These are phyloP conservation scores for Pilaira anomala DNA, from an alignment of 192 early-diverging fungal genomes.

Conservation along the genomic window DNA sequence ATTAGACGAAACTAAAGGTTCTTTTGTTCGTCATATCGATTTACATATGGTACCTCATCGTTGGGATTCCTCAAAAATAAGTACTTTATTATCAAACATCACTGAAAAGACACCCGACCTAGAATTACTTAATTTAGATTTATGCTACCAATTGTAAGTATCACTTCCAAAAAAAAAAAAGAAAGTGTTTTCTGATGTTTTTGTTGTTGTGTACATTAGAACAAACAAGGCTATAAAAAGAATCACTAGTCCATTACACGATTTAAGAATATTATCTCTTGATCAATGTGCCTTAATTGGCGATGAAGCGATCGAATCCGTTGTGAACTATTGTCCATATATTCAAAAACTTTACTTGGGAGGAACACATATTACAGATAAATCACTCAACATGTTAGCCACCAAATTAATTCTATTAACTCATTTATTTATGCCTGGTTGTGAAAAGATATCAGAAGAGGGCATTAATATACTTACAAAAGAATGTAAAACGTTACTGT, in stretches of 20 bases:
- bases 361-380: not conserved
- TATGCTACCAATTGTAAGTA: conserved; percentile 8
- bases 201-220: not conserved
- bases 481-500: not conserved
- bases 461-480: not conserved
- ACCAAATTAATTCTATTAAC: not conserved
- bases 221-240: not conserved
- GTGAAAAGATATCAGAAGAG: not conserved
- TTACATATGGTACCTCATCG: conserved; percentile 11
- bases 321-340: not conserved
- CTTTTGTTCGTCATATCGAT: not conserved
- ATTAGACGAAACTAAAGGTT: not conserved
- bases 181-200: no score
- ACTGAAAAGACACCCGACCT: not conserved
- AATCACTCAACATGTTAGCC: not conserved
- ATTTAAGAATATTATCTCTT: conserved; percentile 6
- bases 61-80: not conserved
- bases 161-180: not conserved
- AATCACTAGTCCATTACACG: not conserved
- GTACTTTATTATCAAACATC: not conserved
- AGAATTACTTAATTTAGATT: conserved; percentile 11
- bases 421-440: not conserved
- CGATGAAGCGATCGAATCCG: not conserved
- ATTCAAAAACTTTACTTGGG: conserved; percentile 8
- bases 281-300: conserved; percentile 10